Evolutionary conservation across 345 rosid species (phyloP).

Genomic region (Syzygium jambos): DNA sequence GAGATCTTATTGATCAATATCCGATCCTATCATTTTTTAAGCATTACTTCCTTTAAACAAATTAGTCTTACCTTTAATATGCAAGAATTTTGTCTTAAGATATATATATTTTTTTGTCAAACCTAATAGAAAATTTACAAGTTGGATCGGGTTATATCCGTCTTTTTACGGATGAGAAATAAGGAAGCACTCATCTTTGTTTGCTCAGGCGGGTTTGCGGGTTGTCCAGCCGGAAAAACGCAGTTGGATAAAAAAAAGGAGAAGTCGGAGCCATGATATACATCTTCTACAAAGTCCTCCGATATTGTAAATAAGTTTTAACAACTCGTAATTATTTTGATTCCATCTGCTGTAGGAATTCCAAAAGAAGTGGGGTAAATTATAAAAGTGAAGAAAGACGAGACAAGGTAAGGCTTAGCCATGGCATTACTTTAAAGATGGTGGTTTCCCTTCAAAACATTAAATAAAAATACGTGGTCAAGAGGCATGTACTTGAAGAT

Average conservation of each 20-base stretch:
- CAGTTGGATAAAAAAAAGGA: not conserved
- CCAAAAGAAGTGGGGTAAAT: too few species aligned
- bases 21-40: not conserved
- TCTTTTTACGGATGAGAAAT: not conserved
- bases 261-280: not conserved
- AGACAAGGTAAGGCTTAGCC: not conserved
- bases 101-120: not conserved
- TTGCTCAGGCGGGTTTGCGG: not conserved
- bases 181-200: not conserved
- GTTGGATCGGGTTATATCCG: not conserved
- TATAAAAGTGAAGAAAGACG: too few species aligned
- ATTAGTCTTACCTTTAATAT: not conserved
- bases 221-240: not conserved
- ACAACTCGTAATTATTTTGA: not conserved
- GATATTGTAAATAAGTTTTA: not conserved
- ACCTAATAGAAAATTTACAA: not conserved
- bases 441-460: not conserved
- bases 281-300: not conserved
- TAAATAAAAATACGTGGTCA: not conserved
- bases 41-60: not conserved
- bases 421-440: not conserved
- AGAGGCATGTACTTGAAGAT: not conserved
- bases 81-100: not conserved
- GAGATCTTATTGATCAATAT: not conserved
- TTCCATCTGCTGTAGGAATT: not conserved